Conservation (phyloP, 805 yeast species). For the Hanseniaspora mollemarum region DNA sequence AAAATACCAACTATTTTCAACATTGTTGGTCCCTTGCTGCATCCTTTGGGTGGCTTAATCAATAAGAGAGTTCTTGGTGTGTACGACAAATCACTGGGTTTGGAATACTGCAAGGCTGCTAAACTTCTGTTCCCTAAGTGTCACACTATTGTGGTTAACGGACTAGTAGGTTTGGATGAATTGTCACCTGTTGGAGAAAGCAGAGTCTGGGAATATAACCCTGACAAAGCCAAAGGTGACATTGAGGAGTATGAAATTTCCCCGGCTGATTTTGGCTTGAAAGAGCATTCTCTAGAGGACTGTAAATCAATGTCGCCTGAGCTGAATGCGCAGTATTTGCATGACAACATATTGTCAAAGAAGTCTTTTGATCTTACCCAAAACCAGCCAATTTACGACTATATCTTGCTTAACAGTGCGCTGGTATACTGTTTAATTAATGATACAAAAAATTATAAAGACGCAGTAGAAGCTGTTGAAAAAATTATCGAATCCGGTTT, state of each 20-base stretch:
- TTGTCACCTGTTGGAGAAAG: constrained; percentile 81
- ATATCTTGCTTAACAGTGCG: constrained; percentile 79
- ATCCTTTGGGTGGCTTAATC: constrained; percentile 63
- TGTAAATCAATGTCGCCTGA: constrained; percentile 80
- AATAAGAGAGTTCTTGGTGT: constrained; percentile 83
- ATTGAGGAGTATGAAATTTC: constrained; percentile 38
- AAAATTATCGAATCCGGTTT: constrained; percentile 54
- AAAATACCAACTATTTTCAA: constrained; percentile 93
- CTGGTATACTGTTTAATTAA: constrained; percentile 78
- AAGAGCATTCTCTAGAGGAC: constrained; percentile 51
- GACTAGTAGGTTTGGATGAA: constrained; percentile 84
- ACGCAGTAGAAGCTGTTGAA: constrained; percentile 68
- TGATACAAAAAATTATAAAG: constrained; percentile 51
- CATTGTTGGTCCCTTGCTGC: constrained; percentile 82
- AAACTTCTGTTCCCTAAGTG: constrained; percentile 37
- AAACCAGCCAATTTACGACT: constrained; percentile 52
- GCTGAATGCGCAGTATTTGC: constrained; percentile 58
- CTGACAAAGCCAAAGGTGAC: constrained; percentile 26
- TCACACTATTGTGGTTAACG: constrained; percentile 82
- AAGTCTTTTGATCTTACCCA: constrained; percentile 39
- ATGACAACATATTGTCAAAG: constrained; percentile 29
- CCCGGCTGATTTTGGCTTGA: constrained; percentile 74
- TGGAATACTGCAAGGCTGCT: constrained; percentile 73
- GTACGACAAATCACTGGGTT: constrained; percentile 66
- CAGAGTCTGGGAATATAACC: constrained; percentile 53